A percentile compares a stretch with the other conserved stretches of the same genome.
Conservation (phyloP, 202 grass and related monocot species). For the Saccharum hybrid region DNA sequence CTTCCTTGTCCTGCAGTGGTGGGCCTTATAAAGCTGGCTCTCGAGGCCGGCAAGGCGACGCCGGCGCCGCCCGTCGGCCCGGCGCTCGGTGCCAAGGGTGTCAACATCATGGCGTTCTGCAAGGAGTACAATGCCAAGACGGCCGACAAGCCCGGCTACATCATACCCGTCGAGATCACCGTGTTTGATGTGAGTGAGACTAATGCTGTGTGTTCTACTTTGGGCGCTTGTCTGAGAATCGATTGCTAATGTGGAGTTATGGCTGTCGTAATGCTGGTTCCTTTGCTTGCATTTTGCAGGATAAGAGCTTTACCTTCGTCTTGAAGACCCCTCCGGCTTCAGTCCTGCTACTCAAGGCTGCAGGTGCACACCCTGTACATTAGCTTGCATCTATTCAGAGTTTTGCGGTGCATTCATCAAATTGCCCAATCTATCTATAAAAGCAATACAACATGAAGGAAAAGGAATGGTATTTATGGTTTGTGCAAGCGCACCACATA, state of each 20-base stretch:
- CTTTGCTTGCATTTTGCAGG: slow-evolving; percentile 53
- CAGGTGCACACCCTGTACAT: slow-evolving; percentile 54
- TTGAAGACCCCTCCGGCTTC: slow-evolving; percentile 96
- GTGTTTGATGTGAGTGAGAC: slow-evolving; percentile 93
- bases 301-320: slow-evolving; percentile 98
- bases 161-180: slow-evolving; percentile 98
- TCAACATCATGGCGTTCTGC: slow-evolving; percentile 97
- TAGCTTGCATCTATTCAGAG: background rate
- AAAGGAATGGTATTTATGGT: background rate
- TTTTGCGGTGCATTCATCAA: background rate
- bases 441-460: background rate
- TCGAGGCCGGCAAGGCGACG: slow-evolving; percentile 97
- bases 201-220: background rate
- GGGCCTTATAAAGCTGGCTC: slow-evolving; percentile 73
- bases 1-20: slow-evolving; percentile 56
- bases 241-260: background rate
- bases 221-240: background rate
- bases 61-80: slow-evolving; percentile 93
- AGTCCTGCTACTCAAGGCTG: slow-evolving; percentile 91
- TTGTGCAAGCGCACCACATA: background rate
- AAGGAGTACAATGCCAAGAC: slow-evolving; percentile 99
- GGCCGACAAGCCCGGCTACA: slow-evolving; percentile 87
- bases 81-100: slow-evolving; percentile 90
- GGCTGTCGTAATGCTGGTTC: background rate
- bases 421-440: background rate